Base-by-base conservation (phyloP, 2,329 filamentous ascomycete species). In the Teratosphaeriaceae sp. region DNA sequence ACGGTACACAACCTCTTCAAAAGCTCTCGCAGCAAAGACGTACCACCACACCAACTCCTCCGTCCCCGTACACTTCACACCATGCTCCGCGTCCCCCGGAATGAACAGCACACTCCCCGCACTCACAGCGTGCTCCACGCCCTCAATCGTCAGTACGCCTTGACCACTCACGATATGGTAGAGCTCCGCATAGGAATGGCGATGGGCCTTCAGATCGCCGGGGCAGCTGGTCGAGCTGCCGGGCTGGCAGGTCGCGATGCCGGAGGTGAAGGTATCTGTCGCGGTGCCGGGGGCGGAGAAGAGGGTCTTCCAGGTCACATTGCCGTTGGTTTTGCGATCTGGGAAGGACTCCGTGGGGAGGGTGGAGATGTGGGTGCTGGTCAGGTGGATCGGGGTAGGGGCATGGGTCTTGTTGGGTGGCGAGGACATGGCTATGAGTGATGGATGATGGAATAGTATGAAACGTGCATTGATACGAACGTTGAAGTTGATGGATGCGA, bases 81-180 rank as follows among this genome's bases (percentile, higher is more conserved):
- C 65, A 56, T 72, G 69, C 51, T 69, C 64, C 2, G 66, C 64
- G 58, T 70, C 54, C 0, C 65, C 64, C 0, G 68, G 68, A 26
- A 71, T 66, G 45, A 62, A 71, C 1, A 70, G 56, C 6, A 62
- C 59, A 37, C 51, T 58, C 3, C 66, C 68, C 20, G 54, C 55
- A 11, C 40, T 34, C 0, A 71, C 63, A 1, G 36, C 40, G 38
- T 63, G 49, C 18, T 61, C 55, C 5, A 49, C 38, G 2, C 63
- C 66, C 35, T 71, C 63, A 12, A 72, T 62, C 0, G 50, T 58
- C 2, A 71, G 57, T 6, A 64, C 49, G 0, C 65, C 68, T 0
- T 45, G 52, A 0, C 68, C 68, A 0, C 59, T 47, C 0, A 64
- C 54, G 15, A 72, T 53, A 41, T 70, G 56, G 40, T 71, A 72